Base-by-base conservation (phyloP, 345 rosid species). In the Reutealis trisperma region DNA sequence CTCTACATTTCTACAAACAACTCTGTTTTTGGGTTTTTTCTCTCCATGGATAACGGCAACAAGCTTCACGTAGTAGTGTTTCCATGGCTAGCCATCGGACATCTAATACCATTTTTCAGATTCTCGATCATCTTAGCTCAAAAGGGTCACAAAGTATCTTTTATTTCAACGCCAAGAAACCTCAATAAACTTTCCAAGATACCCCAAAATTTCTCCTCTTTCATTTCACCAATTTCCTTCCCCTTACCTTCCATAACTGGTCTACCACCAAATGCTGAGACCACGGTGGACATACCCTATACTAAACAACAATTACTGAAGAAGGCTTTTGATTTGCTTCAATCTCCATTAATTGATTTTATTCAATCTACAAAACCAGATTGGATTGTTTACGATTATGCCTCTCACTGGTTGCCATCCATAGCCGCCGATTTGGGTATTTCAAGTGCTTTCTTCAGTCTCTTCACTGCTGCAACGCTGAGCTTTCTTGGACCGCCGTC, bases 321-420 rank as follows among this genome's bases (percentile, higher is more conserved):
- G 73, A 79, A 84, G 14, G 86, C 86, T 12, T 84, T 65, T 65
- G 89, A 88, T 61, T 49, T 71, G 15, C 75, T 88, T 41, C 27
- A 75, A 25, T 25, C 42, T 3, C 82, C 85, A 19, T 41, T 86
- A 55, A 73, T 77, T 10, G 54, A 47, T 13, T 76, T 88, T 47
- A 86, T 88, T 1, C 70, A 69, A 61, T 51, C 79, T 14, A 49
- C 78, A 0, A 75, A 67, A 49, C 85, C 86, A 0, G 89, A 86
- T 13, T 88, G 88, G 89, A 19, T 86, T 30, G 55, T 88, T 12
- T 83, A 65, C 5, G 91, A 88, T 73, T 73, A 84, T 58, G 73
- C 80, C 18, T 41, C 89, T 58, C 72, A 84, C 71, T 88, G 91
- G 88, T 67, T 88, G 15, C 88, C 88, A 30, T 66, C 82, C 0